Percentiles rank a stretch among this genome's conserved stretches.
Evolutionary conservation across 2,329 filamentous ascomycete species (phyloP).

Genomic region (Colletotrichum sp.): DNA sequence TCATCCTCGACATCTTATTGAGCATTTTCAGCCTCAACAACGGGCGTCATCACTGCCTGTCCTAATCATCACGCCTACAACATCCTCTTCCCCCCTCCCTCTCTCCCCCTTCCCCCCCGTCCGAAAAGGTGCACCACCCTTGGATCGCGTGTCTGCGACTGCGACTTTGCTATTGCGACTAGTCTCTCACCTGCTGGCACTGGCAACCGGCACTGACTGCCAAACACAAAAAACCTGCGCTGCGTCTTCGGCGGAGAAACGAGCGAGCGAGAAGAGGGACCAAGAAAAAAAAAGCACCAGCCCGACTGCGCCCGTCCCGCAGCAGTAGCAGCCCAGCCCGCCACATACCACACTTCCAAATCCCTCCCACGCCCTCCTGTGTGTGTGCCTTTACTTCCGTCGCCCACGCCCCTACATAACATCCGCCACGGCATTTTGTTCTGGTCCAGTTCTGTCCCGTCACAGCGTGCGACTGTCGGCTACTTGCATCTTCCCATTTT

Average conservation of each 20-base stretch:
- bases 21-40: not conserved
- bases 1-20: not conserved
- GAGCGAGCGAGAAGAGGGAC: not conserved
- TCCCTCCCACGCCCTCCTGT: not conserved
- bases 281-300: not conserved
- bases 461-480: slow-evolving; percentile 15
- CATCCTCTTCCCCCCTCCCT: not conserved
- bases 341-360: slow-evolving; percentile 10
- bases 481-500: slow-evolving; percentile 10
- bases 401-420: slow-evolving; percentile 16
- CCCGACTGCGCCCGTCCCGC: slow-evolving; percentile 16
- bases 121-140: not conserved
- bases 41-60: not conserved
- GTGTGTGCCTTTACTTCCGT: not conserved
- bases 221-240: not conserved
- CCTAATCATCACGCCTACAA: not conserved
- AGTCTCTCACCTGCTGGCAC: not conserved
- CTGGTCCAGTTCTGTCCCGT: not conserved
- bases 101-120: not conserved
- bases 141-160: slow-evolving; percentile 9
- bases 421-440: slow-evolving; percentile 12
- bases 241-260: slow-evolving; percentile 18
- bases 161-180: not conserved
- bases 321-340: not conserved
- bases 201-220: not conserved